Percentiles rank a stretch among this genome's conserved stretches.
Conservation (phyloP, 2,329 filamentous ascomycete species). For the Apiospora sp. region DNA sequence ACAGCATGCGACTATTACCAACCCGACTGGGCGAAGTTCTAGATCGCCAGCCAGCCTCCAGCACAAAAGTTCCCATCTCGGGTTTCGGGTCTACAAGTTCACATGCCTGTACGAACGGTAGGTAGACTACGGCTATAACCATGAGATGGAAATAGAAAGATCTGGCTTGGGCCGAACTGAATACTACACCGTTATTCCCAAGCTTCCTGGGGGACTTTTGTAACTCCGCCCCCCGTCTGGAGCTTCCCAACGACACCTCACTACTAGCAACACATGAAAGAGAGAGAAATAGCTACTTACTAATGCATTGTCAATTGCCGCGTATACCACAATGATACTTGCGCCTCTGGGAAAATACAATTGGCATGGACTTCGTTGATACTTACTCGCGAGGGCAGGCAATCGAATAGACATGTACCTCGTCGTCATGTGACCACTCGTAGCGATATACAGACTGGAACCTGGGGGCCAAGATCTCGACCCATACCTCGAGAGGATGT, state of each 20-base stretch:
- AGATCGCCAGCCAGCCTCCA: neutral
- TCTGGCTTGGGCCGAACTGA: neutral
- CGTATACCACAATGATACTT: neutral
- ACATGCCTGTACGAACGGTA: neutral
- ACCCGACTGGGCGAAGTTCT: neutral
- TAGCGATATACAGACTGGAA: neutral
- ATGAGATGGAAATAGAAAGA: neutral
- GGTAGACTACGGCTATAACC: neutral
- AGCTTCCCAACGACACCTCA: neutral
- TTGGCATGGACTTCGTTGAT: neutral
- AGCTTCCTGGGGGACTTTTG: no score
- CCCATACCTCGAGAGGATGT: neutral
- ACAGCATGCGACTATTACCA: no score
- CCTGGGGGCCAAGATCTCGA: neutral
- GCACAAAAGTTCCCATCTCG: neutral
- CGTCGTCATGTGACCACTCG: neutral
- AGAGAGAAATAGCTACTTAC: neutral
- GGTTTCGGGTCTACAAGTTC: neutral
- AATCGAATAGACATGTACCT: neutral
- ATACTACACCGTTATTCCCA: neutral
- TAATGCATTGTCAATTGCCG: neutral
- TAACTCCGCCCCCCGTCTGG: neutral
- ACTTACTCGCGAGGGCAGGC: neutral
- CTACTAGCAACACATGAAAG: neutral
- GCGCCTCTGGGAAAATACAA: no score